These are phyloP conservation scores for Rhizophagus clarus DNA, from an alignment of 192 early-diverging fungal species.

Conservation along the genomic window DNA sequence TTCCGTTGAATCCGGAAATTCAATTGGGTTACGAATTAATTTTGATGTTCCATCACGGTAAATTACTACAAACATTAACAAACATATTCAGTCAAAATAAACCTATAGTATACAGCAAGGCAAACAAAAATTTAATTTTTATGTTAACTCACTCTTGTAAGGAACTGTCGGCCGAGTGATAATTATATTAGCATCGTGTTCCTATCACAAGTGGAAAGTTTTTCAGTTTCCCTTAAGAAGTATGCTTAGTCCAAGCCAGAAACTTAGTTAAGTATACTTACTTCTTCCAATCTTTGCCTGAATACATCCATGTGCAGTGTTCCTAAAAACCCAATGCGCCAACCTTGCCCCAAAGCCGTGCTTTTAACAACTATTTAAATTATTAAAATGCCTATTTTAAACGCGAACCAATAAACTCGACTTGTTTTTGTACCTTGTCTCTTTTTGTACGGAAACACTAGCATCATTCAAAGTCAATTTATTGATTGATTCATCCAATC, in stretches of 20 bases:
- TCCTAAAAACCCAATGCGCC: constrained; percentile 93
- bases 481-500: constrained; percentile 88
- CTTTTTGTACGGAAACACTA: constrained; percentile 85
- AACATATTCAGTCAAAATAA: too few relatives aligned
- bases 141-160: constrained; percentile 58
- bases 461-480: constrained; percentile 96
- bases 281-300: constrained; percentile 85
- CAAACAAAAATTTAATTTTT: too few relatives aligned
- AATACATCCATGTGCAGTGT: constrained; percentile 99
- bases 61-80: constrained; percentile 46
- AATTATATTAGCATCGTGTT: constrained; percentile 89
- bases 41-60: constrained; percentile 46
- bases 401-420: not conserved
- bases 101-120: too few relatives aligned
- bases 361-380: constrained; percentile 35
- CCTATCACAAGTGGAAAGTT: constrained; percentile 45
- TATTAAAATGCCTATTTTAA: not conserved
- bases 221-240: too few relatives aligned
- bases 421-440: constrained; percentile 53
- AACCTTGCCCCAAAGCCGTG: constrained; percentile 91
- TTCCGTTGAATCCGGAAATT: constrained; percentile 83
- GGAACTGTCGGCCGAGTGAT: constrained; percentile 93
- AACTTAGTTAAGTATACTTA: constrained; percentile 17
- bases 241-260: too few relatives aligned
- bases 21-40: constrained; percentile 80